Evolutionary conservation across 495 filamentous ascomycete species (phyloP).

Genomic region (Aeminium ludgeri): DNA sequence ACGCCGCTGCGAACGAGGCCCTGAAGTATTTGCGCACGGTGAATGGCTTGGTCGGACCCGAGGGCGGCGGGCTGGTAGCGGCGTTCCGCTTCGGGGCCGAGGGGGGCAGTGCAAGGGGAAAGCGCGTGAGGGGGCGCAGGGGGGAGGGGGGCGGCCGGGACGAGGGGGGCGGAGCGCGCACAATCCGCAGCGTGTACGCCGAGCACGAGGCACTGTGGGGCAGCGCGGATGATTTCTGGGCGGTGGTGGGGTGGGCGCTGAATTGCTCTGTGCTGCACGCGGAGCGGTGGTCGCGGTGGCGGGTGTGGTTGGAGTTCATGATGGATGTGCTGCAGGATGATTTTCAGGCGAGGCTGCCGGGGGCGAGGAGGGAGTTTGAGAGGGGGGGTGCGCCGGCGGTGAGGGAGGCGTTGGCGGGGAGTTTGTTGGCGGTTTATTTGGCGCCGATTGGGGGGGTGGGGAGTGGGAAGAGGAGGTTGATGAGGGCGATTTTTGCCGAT

Average conservation of each 20-base stretch:
- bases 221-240: constrained; percentile 72
- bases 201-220: constrained; percentile 52
- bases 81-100: constrained; percentile 37
- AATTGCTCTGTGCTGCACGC: constrained; percentile 63
- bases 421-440: constrained; percentile 40
- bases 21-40: constrained; percentile 42
- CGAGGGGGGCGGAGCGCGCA: constrained; percentile 24
- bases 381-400: constrained; percentile 15
- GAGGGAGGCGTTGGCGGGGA: constrained; percentile 24
- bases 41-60: constrained; percentile 34
- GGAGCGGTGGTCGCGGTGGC: constrained; percentile 68
- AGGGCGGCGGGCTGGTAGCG: constrained; percentile 29
- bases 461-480: constrained; percentile 20
- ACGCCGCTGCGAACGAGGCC: constrained; percentile 36
- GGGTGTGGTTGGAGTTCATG: constrained; percentile 64
- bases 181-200: constrained; percentile 37
- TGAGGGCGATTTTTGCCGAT: constrained; percentile 50
- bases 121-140: constrained; percentile 5
- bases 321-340: constrained; percentile 62
- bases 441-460: constrained; percentile 31
- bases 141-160: constrained; percentile 16
- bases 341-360: constrained; percentile 40
- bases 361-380: too few species aligned
- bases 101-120: background rate
- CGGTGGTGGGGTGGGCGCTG: constrained; percentile 79